These are phyloP conservation scores for Nemania sp. DNA, from an alignment of 2,329 filamentous ascomycete genomes.

Conservation along the genomic window DNA sequence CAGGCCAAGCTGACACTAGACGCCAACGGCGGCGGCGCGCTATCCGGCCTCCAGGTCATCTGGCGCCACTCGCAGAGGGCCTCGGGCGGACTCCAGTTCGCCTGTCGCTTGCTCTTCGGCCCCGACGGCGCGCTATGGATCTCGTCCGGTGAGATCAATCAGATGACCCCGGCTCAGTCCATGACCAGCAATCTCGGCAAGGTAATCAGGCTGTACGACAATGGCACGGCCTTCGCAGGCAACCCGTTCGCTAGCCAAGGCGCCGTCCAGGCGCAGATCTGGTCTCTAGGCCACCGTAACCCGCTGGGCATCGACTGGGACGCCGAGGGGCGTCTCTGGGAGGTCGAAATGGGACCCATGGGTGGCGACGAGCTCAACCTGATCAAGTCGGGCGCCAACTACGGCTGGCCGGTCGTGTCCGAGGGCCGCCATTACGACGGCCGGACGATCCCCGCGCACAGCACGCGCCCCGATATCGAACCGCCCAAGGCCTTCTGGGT, in stretches of 20 bases:
- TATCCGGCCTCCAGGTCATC: slow-evolving; percentile 31
- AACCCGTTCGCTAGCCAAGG: slow-evolving; percentile 34
- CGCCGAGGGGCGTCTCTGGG: slow-evolving; percentile 34
- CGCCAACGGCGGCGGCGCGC: slow-evolving; percentile 29
- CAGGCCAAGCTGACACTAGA: slow-evolving; percentile 31
- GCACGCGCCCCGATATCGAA: slow-evolving; percentile 29
- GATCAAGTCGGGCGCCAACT: slow-evolving; percentile 31
- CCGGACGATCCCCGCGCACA: slow-evolving; percentile 31
- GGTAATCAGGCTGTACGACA: slow-evolving; percentile 32
- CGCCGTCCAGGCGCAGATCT: slow-evolving; percentile 34
- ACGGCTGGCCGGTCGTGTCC: slow-evolving; percentile 33
- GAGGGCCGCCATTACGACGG: slow-evolving; percentile 35
- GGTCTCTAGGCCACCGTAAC: slow-evolving; percentile 34
- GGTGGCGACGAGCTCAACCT: slow-evolving; percentile 36
- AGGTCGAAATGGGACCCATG: slow-evolving; percentile 36
- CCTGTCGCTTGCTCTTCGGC: slow-evolving; percentile 33
- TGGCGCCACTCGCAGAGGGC: slow-evolving; percentile 35
- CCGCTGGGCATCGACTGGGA: slow-evolving; percentile 36
- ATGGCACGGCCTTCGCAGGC: slow-evolving; percentile 33
- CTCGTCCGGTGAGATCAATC: slow-evolving; percentile 36
- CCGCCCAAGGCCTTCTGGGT: slow-evolving; percentile 36
- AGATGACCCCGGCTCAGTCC: slow-evolving; percentile 35
- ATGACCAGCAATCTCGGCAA: slow-evolving; percentile 36
- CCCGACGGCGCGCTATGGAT: slow-evolving; percentile 33
- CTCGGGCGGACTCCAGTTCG: slow-evolving; percentile 33